Conservation (phyloP, 441 rosid species). For the Eruca vesicaria region DNA sequence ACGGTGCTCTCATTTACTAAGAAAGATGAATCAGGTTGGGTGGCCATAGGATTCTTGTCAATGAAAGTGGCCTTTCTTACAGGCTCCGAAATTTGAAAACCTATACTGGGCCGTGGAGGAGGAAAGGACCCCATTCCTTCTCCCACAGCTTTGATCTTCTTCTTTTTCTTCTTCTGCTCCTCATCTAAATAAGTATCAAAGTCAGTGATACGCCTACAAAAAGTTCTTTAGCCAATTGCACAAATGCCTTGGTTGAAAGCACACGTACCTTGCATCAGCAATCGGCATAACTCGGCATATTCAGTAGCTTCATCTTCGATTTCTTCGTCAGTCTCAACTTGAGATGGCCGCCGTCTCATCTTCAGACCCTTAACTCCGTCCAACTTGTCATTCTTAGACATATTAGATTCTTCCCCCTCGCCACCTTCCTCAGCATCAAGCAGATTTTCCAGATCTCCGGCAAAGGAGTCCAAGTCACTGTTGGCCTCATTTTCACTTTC, state of each 20-base stretch:
- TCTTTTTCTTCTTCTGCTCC: slow-evolving; percentile 85
- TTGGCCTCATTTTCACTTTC: slow-evolving; percentile 95
- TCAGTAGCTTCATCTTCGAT: slow-evolving; percentile 97
- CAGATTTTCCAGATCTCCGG: slow-evolving; percentile 95
- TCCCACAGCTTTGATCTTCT: slow-evolving; percentile 48
- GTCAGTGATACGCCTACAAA: slow-evolving; percentile 7
- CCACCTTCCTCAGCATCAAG: slow-evolving; percentile 98
- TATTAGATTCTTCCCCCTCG: slow-evolving; percentile 71
- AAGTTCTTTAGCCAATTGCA: background rate
- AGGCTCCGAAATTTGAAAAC: slow-evolving; percentile 46
- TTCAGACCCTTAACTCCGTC: slow-evolving; percentile 92
- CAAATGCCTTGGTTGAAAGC: slow-evolving; percentile 14
- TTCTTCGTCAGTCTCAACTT: slow-evolving; percentile 89
- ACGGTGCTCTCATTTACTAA: slow-evolving; percentile 42
- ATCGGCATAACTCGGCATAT: slow-evolving; percentile 87
- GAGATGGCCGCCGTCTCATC: slow-evolving; percentile 87
- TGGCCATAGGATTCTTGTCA: slow-evolving; percentile 40
- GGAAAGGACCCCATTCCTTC: slow-evolving; percentile 44
- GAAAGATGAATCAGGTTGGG: slow-evolving; percentile 48
- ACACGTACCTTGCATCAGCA: slow-evolving; percentile 95
- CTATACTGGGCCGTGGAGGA: slow-evolving; percentile 47
- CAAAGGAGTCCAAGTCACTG: slow-evolving; percentile 99
- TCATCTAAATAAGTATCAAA: slow-evolving; percentile 52
- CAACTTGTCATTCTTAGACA: slow-evolving; percentile 66
- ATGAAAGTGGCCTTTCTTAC: slow-evolving; percentile 52